phyloP scores from a whole-genome alignment of 1,284 basidiomycete genomes.

The Rhodotorula glutinis region DNA sequence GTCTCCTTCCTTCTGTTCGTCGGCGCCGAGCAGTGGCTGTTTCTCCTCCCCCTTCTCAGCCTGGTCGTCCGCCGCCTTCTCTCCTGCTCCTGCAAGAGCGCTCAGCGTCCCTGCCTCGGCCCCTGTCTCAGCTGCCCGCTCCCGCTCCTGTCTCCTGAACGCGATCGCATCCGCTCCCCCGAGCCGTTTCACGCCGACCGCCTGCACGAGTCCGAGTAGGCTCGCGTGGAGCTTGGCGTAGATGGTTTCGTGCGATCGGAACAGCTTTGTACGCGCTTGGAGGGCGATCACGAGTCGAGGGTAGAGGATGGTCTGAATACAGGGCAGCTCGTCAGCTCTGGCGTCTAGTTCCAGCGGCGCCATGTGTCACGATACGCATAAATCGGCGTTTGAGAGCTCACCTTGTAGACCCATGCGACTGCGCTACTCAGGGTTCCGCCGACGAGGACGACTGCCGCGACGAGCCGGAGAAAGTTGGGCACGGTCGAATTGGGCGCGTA shows the following conservation, averaged over 20 bases:
- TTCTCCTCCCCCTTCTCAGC: not conserved
- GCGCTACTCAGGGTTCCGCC: conserved; percentile 19
- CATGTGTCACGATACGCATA: not conserved
- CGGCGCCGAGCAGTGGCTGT: not conserved
- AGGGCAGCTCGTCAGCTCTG: not conserved
- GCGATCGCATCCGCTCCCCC: conserved; percentile 14
- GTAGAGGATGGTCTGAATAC: conserved; percentile 14
- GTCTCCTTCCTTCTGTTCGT: not conserved
- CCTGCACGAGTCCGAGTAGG: not conserved
- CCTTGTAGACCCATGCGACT: conserved; percentile 30
- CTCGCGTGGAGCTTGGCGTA: conserved; percentile 1
- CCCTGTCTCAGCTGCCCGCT: not conserved
- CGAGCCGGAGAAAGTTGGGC: conserved; percentile 24
- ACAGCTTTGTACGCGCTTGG: conserved; percentile 8
- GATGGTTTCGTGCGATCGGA: conserved; percentile 1
- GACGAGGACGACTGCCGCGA: conserved; percentile 21
- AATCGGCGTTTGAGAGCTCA: not conserved
- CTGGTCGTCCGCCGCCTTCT: not conserved
- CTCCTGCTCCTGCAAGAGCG: not conserved
- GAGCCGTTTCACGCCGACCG: not conserved
- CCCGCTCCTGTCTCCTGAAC: conserved; percentile 1
- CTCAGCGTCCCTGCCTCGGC: too few species aligned
- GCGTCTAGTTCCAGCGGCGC: too few species aligned
- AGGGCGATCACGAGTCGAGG: conserved; percentile 26
- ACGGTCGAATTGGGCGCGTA: conserved; percentile 34